Evolutionary conservation across 768 basidiomycete genomes (phyloP).

Genomic region (Candolleomyces aberdarensis): DNA sequence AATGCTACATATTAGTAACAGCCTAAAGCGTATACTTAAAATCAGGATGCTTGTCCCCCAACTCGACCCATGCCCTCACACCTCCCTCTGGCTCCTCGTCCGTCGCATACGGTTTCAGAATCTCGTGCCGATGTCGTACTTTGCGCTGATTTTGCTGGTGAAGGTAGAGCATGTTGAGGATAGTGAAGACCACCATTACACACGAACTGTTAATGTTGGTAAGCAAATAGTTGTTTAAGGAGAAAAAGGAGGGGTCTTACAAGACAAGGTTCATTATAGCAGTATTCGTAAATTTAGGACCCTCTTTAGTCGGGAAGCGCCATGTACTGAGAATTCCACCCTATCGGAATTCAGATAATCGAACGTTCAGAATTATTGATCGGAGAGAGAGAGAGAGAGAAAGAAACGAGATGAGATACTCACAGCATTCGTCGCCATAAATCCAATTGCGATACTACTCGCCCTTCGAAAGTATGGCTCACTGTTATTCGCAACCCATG

Average conservation of each 20-base stretch:
- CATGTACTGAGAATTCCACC: constrained; percentile 39
- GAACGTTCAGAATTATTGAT: neutral
- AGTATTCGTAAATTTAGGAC: constrained; percentile 32
- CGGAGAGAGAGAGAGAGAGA: neutral
- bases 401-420: constrained; percentile 1
- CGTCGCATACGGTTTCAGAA: constrained; percentile 26
- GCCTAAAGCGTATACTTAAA: constrained; percentile 26
- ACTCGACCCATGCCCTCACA: constrained; percentile 28
- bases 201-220: neutral
- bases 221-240: neutral
- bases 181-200: constrained; percentile 19
- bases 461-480: constrained; percentile 35
- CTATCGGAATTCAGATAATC: constrained; percentile 11
- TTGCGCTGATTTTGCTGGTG: constrained; percentile 26
- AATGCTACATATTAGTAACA: too few species aligned
- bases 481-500: constrained; percentile 38
- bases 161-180: constrained; percentile 25
- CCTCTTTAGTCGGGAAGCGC: constrained; percentile 36
- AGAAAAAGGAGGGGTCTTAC: constrained; percentile 12
- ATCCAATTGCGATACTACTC: constrained; percentile 31
- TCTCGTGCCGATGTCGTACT: constrained; percentile 18
- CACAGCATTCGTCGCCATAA: constrained; percentile 33
- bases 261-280: constrained; percentile 35
- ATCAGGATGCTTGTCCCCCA: constrained; percentile 36
- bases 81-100: constrained; percentile 25